Base-by-base conservation (phyloP, 331 rosid genomes). In the Cydonia oblonga region DNA sequence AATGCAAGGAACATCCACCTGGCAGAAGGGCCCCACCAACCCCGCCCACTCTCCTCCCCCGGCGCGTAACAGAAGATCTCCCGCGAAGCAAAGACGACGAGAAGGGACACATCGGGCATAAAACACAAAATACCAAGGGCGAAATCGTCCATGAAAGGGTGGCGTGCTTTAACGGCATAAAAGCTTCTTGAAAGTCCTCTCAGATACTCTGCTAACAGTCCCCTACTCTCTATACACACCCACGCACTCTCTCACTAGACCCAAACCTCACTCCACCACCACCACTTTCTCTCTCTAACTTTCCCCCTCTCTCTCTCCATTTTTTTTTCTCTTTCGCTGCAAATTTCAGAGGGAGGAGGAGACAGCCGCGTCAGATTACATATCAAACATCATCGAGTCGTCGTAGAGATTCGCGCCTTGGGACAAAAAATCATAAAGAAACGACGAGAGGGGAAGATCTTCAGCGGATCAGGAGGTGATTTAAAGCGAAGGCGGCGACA, bases 401-500 rank as follows among this genome's bases (percentile, higher is more conserved):
- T 46, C 86, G 51, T 90, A 81, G 91, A 90, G 90, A 90, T 89
- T 89, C 78, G 91, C 84, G 90, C 87, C 84, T 1, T 15, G 19
- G 30, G 20, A 14, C 26, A 40, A 6, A 13, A 29, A 49, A 63
- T 42, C 7, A 70, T 10, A 16, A 64, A 28, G 40, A 67, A 56
- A 69, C 7, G 14, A 56, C 16, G 46, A 40, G 46, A 40, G 73
- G 32, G 58, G 71, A 79, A 84, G 76, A 86, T 86, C 89, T 80
- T 79, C 82, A 73, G 86, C 80, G 80, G 75, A 81, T 90, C 98
- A 68, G 85, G 63, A 40, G 33, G 16, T 61, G 76, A 46, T 71
- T 86, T 70, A 86, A 83, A 24, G 84, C 86, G 83, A 82, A 87
- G 98, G 96, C 97, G 91, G 98, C 97, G 84, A 87, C 42, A 57